These are phyloP conservation scores for Phytopythium mirpurense DNA, from an alignment of 352 stramenopile species.

Conservation along the genomic window DNA sequence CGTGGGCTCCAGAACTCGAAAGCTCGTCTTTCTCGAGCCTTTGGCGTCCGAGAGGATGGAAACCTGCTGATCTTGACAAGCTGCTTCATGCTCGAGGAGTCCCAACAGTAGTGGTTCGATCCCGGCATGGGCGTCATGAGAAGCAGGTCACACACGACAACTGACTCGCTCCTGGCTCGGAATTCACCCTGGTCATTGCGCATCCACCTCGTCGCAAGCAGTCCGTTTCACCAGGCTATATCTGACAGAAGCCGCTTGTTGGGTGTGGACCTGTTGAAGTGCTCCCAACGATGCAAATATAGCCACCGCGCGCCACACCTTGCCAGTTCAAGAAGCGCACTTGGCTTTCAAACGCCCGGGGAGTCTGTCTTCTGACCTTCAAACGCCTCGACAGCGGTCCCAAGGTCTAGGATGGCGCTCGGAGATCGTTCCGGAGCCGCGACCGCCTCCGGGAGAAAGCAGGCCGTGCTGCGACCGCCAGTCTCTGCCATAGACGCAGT, in stretches of 20 bases:
- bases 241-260: background rate
- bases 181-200: background rate
- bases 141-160: too few species aligned
- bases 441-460: slow-evolving; percentile 9
- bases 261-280: background rate
- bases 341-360: slow-evolving; percentile 3
- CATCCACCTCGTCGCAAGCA: background rate
- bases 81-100: too few species aligned
- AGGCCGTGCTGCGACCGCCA: slow-evolving; percentile 15
- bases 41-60: too few species aligned
- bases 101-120: too few species aligned
- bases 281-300: background rate
- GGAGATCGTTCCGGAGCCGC: background rate
- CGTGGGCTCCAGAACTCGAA: too few species aligned
- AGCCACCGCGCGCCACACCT: background rate
- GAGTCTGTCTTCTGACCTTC: background rate
- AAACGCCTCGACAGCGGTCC: background rate
- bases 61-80: too few species aligned
- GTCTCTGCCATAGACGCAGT: slow-evolving; percentile 38
- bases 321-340: background rate
- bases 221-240: slow-evolving; percentile 4
- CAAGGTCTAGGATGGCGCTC: background rate
- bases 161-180: background rate
- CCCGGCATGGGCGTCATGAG: too few species aligned
- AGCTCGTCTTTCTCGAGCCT: too few species aligned